These are phyloP conservation scores for Colletotrichum lindemuthianum DNA, from an alignment of 2,329 filamentous ascomycete genomes.

Conservation along the genomic window DNA sequence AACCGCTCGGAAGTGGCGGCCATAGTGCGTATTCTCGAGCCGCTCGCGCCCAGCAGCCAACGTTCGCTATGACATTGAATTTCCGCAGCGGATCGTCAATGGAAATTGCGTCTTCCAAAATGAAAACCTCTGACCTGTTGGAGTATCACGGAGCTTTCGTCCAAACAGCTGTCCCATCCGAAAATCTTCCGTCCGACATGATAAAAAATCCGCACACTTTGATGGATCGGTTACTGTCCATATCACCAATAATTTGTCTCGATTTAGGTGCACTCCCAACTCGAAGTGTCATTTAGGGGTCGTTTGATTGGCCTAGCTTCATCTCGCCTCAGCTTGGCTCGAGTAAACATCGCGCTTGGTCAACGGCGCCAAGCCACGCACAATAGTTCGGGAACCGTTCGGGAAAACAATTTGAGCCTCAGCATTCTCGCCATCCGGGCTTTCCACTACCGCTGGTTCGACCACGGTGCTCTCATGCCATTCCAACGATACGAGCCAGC, in stretches of 20 bases:
- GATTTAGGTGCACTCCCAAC: not conserved
- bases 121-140: not conserved
- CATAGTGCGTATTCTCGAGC: not conserved
- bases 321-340: not conserved
- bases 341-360: not conserved
- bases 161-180: no score
- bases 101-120: not conserved
- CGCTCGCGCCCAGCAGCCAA: not conserved
- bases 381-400: not conserved
- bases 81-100: not conserved
- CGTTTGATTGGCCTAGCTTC: not conserved
- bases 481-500: conserved; percentile 22
- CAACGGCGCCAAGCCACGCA: conserved; percentile 6
- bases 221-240: no score
- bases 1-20: not conserved
- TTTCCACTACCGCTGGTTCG: conserved; percentile 14
- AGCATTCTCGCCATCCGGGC: not conserved
- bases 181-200: no score
- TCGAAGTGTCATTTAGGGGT: not conserved
- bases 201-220: no score
- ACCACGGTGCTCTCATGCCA: conserved; percentile 23
- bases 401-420: conserved; percentile 21
- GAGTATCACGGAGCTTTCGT: no score
- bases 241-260: not conserved
- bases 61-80: not conserved